Evolutionary conservation across 169 alveolate species (phyloP).

Genomic region (Nephromyces sp.): DNA sequence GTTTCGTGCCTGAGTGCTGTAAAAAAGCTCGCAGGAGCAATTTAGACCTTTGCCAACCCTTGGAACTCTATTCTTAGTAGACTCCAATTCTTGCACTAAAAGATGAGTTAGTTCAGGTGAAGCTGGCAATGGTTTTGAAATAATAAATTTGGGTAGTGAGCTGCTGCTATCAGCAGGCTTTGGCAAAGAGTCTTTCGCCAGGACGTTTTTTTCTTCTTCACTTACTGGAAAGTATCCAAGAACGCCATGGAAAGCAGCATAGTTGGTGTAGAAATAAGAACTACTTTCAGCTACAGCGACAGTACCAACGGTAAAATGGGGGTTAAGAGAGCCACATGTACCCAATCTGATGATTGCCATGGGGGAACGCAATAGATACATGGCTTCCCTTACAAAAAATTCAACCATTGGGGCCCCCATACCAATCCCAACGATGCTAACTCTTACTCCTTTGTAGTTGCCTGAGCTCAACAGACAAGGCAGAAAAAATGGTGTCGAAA

Average conservation of each 20-base stretch:
- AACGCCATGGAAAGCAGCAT: background rate
- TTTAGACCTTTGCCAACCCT: background rate
- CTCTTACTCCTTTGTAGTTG: constrained; percentile 6
- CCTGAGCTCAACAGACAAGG: constrained; percentile 2
- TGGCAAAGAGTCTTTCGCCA: too few species aligned
- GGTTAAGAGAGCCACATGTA: constrained; percentile 22
- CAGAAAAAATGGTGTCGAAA: background rate
- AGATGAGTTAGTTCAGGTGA: background rate
- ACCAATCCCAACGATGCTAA: constrained; percentile 25
- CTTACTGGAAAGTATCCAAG: background rate
- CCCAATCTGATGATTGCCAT: constrained; percentile 28
- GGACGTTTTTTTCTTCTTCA: background rate
- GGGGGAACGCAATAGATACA: background rate
- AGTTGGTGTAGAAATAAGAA: constrained; percentile 13
- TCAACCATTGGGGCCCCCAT: constrained; percentile 37
- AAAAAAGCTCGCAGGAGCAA: constrained; percentile 5
- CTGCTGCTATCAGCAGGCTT: too few species aligned
- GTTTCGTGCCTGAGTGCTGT: constrained; percentile 12
- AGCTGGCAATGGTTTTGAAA: background rate
- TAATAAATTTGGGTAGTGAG: too few species aligned
- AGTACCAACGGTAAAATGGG: constrained; percentile 13
- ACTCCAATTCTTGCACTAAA: background rate
- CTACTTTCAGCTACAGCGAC: background rate
- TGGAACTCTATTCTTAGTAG: background rate
- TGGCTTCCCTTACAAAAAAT: constrained; percentile 15